These are phyloP conservation scores for Borealophlyctis nickersoniae DNA, from an alignment of 192 early-diverging fungal species.

Conservation along the genomic window DNA sequence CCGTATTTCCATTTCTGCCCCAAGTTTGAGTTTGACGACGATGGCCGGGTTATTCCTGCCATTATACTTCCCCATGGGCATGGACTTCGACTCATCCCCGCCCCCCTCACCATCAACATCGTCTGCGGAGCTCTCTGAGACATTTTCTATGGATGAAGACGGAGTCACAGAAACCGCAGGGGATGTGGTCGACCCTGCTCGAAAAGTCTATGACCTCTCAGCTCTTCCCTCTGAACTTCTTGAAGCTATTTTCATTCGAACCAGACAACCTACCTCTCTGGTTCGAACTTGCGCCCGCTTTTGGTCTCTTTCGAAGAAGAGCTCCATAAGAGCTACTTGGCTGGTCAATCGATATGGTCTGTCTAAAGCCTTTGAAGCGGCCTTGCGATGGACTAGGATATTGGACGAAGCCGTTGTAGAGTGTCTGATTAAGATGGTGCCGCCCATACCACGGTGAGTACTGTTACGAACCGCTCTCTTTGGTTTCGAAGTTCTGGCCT, in stretches of 20 bases:
- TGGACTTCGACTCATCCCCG: too few relatives aligned
- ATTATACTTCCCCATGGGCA: too few relatives aligned
- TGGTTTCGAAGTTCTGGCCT: too few relatives aligned
- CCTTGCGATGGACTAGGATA: slow-evolving; percentile 13
- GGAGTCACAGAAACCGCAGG: too few relatives aligned
- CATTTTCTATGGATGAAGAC: too few relatives aligned
- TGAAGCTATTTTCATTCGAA: neutral
- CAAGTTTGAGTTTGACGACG: too few relatives aligned
- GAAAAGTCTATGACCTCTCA: too few relatives aligned
- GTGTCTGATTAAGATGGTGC: slow-evolving; percentile 10
- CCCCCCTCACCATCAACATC: too few relatives aligned
- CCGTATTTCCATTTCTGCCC: too few relatives aligned
- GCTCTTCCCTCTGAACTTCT: slow-evolving; percentile 10
- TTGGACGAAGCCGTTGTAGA: slow-evolving; percentile 3
- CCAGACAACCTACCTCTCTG: neutral
- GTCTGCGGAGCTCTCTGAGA: too few relatives aligned
- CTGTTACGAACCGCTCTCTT: neutral
- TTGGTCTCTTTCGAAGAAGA: neutral
- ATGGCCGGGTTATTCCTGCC: too few relatives aligned
- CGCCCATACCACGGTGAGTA: slow-evolving; percentile 10
- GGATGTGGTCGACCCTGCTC: too few relatives aligned
- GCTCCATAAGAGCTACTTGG: neutral
- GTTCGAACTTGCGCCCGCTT: neutral
- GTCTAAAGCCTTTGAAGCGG: slow-evolving; percentile 1
- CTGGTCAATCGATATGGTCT: slow-evolving; percentile 10